phyloP scores from a whole-genome alignment of 176 grass and related monocot genomes.

The Tuctoria greenei region DNA sequence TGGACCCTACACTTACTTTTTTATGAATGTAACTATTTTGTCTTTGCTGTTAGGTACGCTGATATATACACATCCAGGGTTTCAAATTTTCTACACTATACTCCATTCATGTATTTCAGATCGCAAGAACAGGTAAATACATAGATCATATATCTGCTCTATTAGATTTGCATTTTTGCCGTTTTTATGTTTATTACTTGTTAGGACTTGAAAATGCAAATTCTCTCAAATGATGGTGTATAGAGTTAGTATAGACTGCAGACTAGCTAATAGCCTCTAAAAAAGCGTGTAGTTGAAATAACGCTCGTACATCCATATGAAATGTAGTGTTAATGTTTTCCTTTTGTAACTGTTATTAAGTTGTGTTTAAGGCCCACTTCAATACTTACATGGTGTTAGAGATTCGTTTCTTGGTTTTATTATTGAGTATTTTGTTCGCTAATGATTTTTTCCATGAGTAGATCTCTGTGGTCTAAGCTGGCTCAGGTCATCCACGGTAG shows the following conservation, averaged over 20 bases:
- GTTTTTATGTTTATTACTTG: background rate
- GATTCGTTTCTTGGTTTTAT: background rate
- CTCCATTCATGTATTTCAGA: slow-evolving; percentile 96
- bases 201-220: background rate
- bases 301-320: background rate
- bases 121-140: slow-evolving; percentile 86
- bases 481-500: background rate
- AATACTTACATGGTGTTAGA: slow-evolving; percentile 7
- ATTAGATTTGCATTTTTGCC: background rate
- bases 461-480: background rate
- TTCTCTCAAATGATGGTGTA: background rate
- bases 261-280: background rate
- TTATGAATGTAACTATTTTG: slow-evolving; percentile 34
- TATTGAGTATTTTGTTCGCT: background rate
- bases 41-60: slow-evolving; percentile 68
- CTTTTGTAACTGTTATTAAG: background rate
- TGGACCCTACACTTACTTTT: background rate
- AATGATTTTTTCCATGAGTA: background rate
- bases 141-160: no score
- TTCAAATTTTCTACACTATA: slow-evolving; percentile 97
- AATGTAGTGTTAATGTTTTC: background rate
- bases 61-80: slow-evolving; percentile 98
- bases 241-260: no score
- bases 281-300: background rate
- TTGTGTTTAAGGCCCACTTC: background rate